phyloP scores from a whole-genome alignment of 805 yeast species.

The Cyberlindnera americana region DNA sequence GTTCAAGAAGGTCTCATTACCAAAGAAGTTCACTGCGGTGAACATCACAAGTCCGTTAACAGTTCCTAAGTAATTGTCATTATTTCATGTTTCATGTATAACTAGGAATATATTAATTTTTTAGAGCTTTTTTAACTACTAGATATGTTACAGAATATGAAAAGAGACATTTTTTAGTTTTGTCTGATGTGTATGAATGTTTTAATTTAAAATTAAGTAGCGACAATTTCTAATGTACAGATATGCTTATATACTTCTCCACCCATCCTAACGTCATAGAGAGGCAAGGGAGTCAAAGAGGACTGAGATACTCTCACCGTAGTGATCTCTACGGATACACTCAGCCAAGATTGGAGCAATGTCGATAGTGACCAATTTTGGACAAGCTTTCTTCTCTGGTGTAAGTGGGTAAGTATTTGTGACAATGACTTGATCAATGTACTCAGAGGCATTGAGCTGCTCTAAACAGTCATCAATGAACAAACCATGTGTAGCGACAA shows the following conservation, averaged over 20 bases:
- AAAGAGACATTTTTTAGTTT: too few species aligned
- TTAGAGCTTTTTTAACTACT: too few species aligned
- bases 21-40: conserved; percentile 87
- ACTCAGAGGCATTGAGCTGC: conserved; percentile 68
- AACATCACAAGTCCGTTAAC: conserved; percentile 68
- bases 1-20: conserved; percentile 83
- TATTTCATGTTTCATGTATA: too few species aligned
- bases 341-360: conserved; percentile 95
- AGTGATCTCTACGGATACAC: conserved; percentile 97
- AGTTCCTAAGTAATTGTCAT: conserved; percentile 21
- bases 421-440: conserved; percentile 88
- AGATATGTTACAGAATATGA: too few species aligned
- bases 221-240: too few species aligned
- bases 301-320: conserved; percentile 94
- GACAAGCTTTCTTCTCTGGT: conserved; percentile 52
- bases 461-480: conserved; percentile 87
- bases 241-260: background rate
- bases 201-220: too few species aligned
- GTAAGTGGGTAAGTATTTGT: conserved; percentile 95
- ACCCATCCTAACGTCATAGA: too few species aligned
- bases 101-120: too few species aligned
- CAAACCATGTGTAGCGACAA: conserved; percentile 94
- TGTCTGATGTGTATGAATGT: too few species aligned
- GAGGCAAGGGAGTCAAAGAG: conserved; percentile 82
- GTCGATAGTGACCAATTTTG: conserved; percentile 83